Evolutionary conservation across 2,329 filamentous ascomycete species (phyloP).

Genomic region (Xylaria sp.): DNA sequence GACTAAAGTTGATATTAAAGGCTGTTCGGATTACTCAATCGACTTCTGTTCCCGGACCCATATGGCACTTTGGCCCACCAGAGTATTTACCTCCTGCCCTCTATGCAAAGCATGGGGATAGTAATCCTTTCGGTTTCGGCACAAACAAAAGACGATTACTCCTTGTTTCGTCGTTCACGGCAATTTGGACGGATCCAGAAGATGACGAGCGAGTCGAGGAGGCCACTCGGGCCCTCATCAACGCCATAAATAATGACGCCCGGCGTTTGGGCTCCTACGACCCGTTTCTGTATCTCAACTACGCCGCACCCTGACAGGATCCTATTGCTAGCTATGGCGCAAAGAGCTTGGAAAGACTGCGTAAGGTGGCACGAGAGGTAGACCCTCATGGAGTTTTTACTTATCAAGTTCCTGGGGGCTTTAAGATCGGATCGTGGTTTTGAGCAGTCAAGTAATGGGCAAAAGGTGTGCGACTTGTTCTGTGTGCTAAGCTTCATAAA

Average conservation of each 20-base stretch:
- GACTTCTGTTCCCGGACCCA: no score
- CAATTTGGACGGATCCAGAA: background rate
- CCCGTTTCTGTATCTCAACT: constrained; percentile 14
- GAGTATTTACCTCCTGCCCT: no score
- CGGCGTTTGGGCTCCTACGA: background rate
- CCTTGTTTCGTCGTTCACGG: background rate
- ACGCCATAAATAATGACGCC: background rate
- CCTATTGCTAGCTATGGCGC: constrained; percentile 9
- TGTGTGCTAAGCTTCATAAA: no score
- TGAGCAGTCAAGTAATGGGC: no score
- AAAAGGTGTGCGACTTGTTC: no score
- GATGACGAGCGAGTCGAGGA: background rate
- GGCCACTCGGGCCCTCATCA: background rate
- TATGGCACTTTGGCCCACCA: no score
- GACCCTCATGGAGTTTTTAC: constrained; percentile 16
- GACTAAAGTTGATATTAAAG: no score
- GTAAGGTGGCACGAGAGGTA: background rate
- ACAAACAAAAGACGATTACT: background rate
- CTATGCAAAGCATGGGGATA: background rate
- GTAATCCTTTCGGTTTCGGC: background rate
- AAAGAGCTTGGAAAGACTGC: background rate
- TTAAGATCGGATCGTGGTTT: background rate
- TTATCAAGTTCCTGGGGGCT: constrained; percentile 7
- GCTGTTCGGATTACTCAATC: no score
- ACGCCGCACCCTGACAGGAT: constrained; percentile 9